Percentiles rank a stretch among this genome's conserved stretches.
Conservation (phyloP, 331 rosid species). For the Quercus tomentella region DNA sequence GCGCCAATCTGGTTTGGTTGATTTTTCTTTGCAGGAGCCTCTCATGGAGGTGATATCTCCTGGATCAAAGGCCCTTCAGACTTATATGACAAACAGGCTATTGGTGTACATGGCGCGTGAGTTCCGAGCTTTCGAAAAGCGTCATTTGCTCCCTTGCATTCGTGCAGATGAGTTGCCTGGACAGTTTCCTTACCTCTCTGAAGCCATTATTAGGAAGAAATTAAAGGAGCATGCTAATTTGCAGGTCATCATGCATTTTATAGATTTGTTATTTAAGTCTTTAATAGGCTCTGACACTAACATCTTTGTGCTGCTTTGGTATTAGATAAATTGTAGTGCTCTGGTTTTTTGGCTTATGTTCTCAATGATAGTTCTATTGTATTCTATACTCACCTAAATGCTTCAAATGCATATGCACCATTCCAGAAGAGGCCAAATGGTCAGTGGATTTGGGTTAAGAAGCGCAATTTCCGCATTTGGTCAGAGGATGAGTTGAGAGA, state of each 20-base stretch:
- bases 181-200: conserved; percentile 80
- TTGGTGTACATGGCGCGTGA: conserved; percentile 81
- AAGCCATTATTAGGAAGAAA: conserved; percentile 71
- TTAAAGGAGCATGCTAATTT: conserved; percentile 76
- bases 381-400: conserved; percentile 20
- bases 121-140: conserved; percentile 85
- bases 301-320: neutral
- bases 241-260: conserved; percentile 48
- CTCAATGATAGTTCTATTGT: neutral
- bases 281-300: neutral
- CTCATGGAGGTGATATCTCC: conserved; percentile 97
- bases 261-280: neutral
- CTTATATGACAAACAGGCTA: conserved; percentile 81
- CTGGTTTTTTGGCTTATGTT: neutral
- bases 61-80: conserved; percentile 92
- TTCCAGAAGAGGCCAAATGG: conserved; percentile 77
- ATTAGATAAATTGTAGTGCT: neutral
- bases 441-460: conserved; percentile 72
- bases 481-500: conserved; percentile 77
- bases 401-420: conserved; percentile 26
- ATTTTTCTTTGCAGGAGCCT: conserved; percentile 70
- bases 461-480: conserved; percentile 74
- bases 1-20: neutral
- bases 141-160: conserved; percentile 48
- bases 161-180: conserved; percentile 67